Evolutionary conservation across 2,329 filamentous ascomycete species (phyloP), one percentile per base, ranked within the genome.

Genomic region (Aspergillus jensenii): DNA sequence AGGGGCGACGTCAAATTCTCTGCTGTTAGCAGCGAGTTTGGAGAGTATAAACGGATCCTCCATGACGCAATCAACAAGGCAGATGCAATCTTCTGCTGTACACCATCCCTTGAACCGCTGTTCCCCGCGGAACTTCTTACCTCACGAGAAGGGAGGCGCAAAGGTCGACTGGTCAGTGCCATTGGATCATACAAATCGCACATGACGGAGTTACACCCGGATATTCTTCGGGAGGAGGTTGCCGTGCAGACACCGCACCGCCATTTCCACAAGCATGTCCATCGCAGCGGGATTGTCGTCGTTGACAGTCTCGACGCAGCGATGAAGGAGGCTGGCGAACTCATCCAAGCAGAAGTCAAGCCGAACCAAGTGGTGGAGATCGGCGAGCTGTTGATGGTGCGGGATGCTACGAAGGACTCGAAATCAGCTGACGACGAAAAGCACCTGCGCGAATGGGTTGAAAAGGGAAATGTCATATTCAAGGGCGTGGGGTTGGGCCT

Each of bases 71-170:
- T 97, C 15, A 71, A 72, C 39, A 84, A 84, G 8, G 85, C 90
- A 0, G 90, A 95, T 67, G 88, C 90, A 9, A 89, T 98, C 39
- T 95, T 96, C 76, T 93, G 91, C 76, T 96, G 91, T 64, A 96
- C 92, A 1, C 91, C 93, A 0, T 89, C 87, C 1, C 83, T 81
- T 0, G 79, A 83, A 35, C 89, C 90, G 1, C 78, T 97, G 1
- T 98, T 97, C 69, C 89, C 93, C 0, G 79, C 82, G 0, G 76
- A 82, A 11, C 87, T 90, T 60, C 80, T 97, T 51, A 96, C 90
- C 0, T 89, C 83, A 56, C 67, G 69, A 17, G 76, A 79, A 58
- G 77, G 76, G 7, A 71, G 76, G 8, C 72, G 70, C 39, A 80
- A 79, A 59, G 78, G 78, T 3, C 67, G 78, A 9, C 71, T 78